A percentile compares a stretch with the other conserved stretches of the same genome.
These are phyloP conservation scores for Apiospora aurea DNA, from an alignment of 2,329 filamentous ascomycete genomes.

Conservation along the genomic window DNA sequence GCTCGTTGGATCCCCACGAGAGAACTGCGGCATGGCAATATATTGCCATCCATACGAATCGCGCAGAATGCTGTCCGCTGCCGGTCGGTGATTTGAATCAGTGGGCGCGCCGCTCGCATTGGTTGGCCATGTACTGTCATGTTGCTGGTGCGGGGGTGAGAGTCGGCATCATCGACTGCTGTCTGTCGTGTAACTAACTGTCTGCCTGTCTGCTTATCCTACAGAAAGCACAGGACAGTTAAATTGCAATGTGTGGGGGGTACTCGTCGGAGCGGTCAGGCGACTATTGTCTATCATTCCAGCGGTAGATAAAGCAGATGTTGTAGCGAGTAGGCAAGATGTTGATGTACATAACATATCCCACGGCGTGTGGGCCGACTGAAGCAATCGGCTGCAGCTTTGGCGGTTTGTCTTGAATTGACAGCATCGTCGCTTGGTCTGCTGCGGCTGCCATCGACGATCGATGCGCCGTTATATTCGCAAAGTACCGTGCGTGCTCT, in stretches of 20 bases:
- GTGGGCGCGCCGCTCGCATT: not conserved
- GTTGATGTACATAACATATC: not conserved
- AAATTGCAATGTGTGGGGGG: conserved; percentile 16
- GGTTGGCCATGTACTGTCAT: not conserved
- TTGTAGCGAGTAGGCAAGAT: not conserved
- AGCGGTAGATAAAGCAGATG: not conserved
- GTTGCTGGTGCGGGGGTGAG: not conserved
- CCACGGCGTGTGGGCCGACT: not conserved
- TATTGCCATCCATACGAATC: not conserved
- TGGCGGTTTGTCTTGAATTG: not conserved
- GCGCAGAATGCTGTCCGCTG: not conserved
- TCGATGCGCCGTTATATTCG: conserved; percentile 5
- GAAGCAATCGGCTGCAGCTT: not conserved
- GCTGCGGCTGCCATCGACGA: not conserved
- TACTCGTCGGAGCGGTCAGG: conserved; percentile 14
- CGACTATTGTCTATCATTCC: not conserved
- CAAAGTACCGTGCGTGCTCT: conserved; percentile 15
- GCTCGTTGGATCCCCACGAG: not conserved
- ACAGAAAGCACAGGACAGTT: not conserved
- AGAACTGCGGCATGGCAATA: conserved; percentile 2
- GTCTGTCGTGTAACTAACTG: conserved; percentile 14
- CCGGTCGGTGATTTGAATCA: conserved; percentile 2
- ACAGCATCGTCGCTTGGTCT: not conserved
- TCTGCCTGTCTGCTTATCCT: not conserved
- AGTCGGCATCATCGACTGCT: conserved; percentile 5